Evolutionary conservation across 352 stramenopile genomes (phyloP).

Genomic region (Phytophthora melonis): DNA sequence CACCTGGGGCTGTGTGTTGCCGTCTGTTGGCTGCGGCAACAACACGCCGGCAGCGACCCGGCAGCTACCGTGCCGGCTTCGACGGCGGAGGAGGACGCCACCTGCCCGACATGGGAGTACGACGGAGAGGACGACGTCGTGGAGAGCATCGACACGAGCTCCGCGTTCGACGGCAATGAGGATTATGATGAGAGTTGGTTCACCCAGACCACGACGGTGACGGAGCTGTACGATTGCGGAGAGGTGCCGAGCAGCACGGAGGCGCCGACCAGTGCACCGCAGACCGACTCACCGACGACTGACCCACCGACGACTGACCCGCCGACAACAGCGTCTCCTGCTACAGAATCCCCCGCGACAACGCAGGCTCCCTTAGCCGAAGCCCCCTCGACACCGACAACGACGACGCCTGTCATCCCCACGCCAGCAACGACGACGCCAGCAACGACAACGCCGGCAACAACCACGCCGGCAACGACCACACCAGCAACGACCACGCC

Average conservation of each 20-base stretch:
- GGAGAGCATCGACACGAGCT: slow-evolving; percentile 31
- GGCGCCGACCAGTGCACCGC: slow-evolving; percentile 10
- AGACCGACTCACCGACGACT: not conserved
- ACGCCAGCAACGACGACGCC: slow-evolving; percentile 2
- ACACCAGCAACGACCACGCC: not conserved
- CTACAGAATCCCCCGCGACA: not conserved
- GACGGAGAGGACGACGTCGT: slow-evolving; percentile 21
- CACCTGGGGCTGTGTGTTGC: slow-evolving; percentile 53
- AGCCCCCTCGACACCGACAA: slow-evolving; percentile 8
- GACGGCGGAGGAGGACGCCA: slow-evolving; percentile 2
- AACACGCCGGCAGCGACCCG: slow-evolving; percentile 10
- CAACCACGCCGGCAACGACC: not conserved
- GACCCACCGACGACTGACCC: not conserved
- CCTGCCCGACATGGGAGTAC: slow-evolving; percentile 32
- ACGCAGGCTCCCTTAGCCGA: not conserved
- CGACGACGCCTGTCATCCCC: not conserved
- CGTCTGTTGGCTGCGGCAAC: slow-evolving; percentile 35
- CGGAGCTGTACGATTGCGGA: slow-evolving; percentile 38
- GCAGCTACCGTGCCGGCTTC: slow-evolving; percentile 16
- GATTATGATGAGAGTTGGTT: slow-evolving; percentile 44
- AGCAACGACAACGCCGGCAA: not conserved
- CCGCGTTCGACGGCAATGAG: slow-evolving; percentile 32
- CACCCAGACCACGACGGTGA: slow-evolving; percentile 25
- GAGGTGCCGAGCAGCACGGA: slow-evolving; percentile 13
- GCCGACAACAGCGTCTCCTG: not conserved